Conservation (phyloP, 345 rosid species). For the Gossypium arboreum region DNA sequence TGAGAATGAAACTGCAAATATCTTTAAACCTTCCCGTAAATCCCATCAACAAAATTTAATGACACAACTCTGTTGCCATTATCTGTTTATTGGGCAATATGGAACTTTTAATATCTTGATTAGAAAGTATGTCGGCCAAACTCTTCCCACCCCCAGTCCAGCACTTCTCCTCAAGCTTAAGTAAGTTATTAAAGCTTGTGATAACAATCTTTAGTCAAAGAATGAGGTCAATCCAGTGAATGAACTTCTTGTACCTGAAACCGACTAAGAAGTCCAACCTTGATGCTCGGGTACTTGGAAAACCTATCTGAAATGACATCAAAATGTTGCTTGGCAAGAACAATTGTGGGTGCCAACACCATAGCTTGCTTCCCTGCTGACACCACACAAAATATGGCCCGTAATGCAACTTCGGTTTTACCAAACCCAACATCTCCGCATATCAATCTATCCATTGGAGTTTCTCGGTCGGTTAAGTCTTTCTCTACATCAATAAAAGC, state of each 20-base stretch:
- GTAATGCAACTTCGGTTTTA: slow-evolving; percentile 93
- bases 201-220: slow-evolving; percentile 6
- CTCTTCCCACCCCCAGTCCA: neutral
- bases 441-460: slow-evolving; percentile 95
- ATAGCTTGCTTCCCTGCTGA: slow-evolving; percentile 94
- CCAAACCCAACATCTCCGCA: slow-evolving; percentile 99
- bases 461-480: slow-evolving; percentile 85
- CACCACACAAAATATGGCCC: slow-evolving; percentile 82
- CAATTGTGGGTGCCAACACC: slow-evolving; percentile 95
- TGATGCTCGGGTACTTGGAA: slow-evolving; percentile 51
- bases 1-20: slow-evolving; percentile 3
- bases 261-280: slow-evolving; percentile 83
- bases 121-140: neutral
- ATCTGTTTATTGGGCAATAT: neutral
- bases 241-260: slow-evolving; percentile 64
- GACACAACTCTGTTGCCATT: neutral
- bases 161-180: neutral
- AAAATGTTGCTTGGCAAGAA: slow-evolving; percentile 92
- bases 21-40: slow-evolving; percentile 8
- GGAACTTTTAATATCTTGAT: neutral
- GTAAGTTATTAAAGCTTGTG: neutral
- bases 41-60: neutral
- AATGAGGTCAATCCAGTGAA: slow-evolving; percentile 16
- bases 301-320: slow-evolving; percentile 80
- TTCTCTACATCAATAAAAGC: slow-evolving; percentile 89